phyloP scores from a whole-genome alignment of 75 land plant species.

The Cunninghamia lanceolata region DNA sequence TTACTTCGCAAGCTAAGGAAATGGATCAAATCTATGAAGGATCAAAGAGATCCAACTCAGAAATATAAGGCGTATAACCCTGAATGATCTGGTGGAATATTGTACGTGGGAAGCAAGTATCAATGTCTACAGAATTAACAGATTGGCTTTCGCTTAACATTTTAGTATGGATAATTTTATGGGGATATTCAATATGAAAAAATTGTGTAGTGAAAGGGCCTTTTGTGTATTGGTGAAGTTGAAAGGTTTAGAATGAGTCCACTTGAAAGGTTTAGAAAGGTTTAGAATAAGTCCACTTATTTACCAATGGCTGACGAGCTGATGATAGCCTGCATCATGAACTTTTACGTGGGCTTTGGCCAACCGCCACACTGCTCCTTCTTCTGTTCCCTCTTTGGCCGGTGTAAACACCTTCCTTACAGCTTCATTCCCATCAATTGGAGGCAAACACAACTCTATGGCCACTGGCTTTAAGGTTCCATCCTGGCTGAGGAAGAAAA shows the following conservation, averaged over 20 bases:
- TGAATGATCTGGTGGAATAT: too few species aligned
- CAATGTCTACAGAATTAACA: too few species aligned
- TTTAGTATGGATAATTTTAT: not conserved
- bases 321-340: constrained; percentile 39
- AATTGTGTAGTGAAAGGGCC: too few species aligned
- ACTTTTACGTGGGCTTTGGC: constrained; percentile 31
- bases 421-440: not conserved
- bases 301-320: constrained; percentile 34
- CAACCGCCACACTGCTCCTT: constrained; percentile 32
- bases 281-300: too few species aligned
- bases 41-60: too few species aligned
- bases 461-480: constrained; percentile 30
- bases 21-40: not conserved
- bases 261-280: too few species aligned
- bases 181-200: too few species aligned
- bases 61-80: too few species aligned
- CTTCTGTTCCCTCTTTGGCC: constrained; percentile 2
- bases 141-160: too few species aligned
- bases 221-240: too few species aligned
- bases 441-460: constrained; percentile 41
- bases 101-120: too few species aligned
- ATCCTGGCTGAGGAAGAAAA: constrained; percentile 22
- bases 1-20: not conserved
- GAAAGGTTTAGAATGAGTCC: too few species aligned
- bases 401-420: constrained; percentile 23